Conservation (phyloP, 2,329 filamentous ascomycete genomes). For the Metarhizium robertsii region DNA sequence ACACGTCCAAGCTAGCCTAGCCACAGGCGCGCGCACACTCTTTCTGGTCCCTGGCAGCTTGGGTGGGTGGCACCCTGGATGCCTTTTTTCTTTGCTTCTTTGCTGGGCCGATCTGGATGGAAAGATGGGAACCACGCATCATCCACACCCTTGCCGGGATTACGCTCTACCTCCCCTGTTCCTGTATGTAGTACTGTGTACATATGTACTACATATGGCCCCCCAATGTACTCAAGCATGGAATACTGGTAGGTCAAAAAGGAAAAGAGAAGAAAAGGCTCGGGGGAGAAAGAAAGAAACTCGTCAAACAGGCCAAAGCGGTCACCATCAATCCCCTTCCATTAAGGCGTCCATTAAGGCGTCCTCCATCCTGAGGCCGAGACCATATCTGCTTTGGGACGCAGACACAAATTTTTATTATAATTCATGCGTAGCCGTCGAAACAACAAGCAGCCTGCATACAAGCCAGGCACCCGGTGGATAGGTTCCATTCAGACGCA, state of each 20-base stretch:
- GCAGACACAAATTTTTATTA: not conserved
- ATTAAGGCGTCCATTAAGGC: not conserved
- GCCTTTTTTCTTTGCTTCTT: not conserved
- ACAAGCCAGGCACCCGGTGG: conserved; percentile 1
- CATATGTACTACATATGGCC: too few species aligned
- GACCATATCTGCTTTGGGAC: not conserved
- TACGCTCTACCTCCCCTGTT: not conserved
- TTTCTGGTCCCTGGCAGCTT: too few species aligned
- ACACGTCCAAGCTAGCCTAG: too few species aligned
- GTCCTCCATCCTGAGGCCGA: not conserved
- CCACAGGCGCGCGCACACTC: too few species aligned
- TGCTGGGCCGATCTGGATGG: conserved; percentile 4
- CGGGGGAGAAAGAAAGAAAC: not conserved
- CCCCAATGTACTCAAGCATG: too few species aligned
- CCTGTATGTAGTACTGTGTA: not conserved
- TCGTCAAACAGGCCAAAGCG: not conserved
- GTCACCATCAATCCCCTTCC: not conserved
- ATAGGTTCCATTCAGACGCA: not conserved
- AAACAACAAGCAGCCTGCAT: not conserved
- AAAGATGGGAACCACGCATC: not conserved
- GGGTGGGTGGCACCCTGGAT: too few species aligned
- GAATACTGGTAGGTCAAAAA: not conserved
- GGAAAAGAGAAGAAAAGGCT: not conserved
- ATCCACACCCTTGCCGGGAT: not conserved
- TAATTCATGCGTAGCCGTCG: not conserved